Evolutionary conservation across 2,329 filamentous ascomycete genomes (phyloP), one percentile per base, ranked within the genome.

Genomic region (Meredithiella fracta): DNA sequence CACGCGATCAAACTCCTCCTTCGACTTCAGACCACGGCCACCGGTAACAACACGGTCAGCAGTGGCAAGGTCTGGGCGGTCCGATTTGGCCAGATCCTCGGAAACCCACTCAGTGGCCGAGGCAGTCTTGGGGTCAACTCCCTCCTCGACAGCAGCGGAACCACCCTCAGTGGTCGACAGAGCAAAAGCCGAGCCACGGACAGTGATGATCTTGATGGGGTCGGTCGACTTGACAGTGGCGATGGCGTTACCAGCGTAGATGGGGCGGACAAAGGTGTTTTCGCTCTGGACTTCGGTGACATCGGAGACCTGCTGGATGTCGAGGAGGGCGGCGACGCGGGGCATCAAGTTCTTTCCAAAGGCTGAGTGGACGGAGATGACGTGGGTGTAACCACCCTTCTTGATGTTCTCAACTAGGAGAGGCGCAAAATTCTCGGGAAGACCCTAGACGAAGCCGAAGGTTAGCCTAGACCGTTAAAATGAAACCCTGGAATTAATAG

Each of bases 191-290:
- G 92, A 97, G 61, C 89, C 90, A 65, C 92, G 85, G 61, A 97
- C 85, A 37, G 92, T 98, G 64, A 98, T 78, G 55, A 97, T 67
- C 72, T 97, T 98, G 68, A 88, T 79, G 15, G 76, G 67, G 65
- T 98, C 92, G 60, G 79, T 79, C 2, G 89, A 95, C 70, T 97
- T 86, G 58, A 98, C 90, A 8, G 92, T 98, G 37, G 94, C 80
- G 65, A 98, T 95, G 51, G 91, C 92, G 67, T 98, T 98, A 56
- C 92, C 92, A 58, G 92, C 92, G 68, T 98, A 98, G 65, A 98
- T 96, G 26, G 92, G 91, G 57, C 92, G 85, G 56, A 96, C 85
- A 65, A 98, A 98, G 11, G 88, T 96, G 68, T 91, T 90, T 68
- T 95, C 90, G 69, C 80, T 80, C 69, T 96, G 82, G 65, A 98